phyloP scores from a whole-genome alignment of 768 basidiomycete species.

The Neoboletus magnificus region DNA sequence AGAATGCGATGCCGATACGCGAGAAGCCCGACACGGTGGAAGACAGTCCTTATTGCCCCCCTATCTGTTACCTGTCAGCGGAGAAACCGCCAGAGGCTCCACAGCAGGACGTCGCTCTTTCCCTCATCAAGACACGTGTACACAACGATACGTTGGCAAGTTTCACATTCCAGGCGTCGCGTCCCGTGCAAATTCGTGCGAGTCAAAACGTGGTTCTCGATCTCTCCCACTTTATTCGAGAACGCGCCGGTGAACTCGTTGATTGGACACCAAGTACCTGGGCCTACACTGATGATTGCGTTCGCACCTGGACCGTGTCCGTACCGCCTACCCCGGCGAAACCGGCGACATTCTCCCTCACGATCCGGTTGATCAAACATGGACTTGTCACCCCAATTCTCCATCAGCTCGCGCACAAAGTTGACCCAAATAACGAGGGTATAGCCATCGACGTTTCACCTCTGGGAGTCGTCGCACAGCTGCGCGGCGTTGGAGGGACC shows the following conservation, averaged over 20 bases:
- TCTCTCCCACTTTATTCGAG: constrained; percentile 48
- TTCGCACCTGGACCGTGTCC: constrained; percentile 65
- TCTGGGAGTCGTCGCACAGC: constrained; percentile 40
- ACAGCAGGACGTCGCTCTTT: constrained; percentile 33
- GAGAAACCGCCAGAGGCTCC: constrained; percentile 33
- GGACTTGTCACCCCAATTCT: constrained; percentile 56
- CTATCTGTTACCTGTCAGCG: constrained; percentile 49
- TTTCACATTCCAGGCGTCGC: constrained; percentile 47
- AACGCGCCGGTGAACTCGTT: constrained; percentile 49
- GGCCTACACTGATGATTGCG: constrained; percentile 55
- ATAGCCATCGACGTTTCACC: constrained; percentile 18
- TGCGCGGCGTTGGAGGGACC: constrained; percentile 52
- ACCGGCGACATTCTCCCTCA: constrained; percentile 38
- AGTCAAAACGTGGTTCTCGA: constrained; percentile 58
- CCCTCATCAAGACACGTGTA: constrained; percentile 16
- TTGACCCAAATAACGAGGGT: constrained; percentile 6
- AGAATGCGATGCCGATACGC: constrained; percentile 53
- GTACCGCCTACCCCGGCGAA: constrained; percentile 14
- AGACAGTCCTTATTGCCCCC: constrained; percentile 57
- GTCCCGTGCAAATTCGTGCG: constrained; percentile 21
- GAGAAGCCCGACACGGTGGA: constrained; percentile 32
- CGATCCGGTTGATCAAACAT: constrained; percentile 52
- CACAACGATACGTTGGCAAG: constrained; percentile 43
- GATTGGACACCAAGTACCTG: constrained; percentile 38
- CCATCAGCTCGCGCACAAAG: constrained; percentile 39